Conservation (phyloP, 352 stramenopile genomes). For the Phytophthora idaei region DNA sequence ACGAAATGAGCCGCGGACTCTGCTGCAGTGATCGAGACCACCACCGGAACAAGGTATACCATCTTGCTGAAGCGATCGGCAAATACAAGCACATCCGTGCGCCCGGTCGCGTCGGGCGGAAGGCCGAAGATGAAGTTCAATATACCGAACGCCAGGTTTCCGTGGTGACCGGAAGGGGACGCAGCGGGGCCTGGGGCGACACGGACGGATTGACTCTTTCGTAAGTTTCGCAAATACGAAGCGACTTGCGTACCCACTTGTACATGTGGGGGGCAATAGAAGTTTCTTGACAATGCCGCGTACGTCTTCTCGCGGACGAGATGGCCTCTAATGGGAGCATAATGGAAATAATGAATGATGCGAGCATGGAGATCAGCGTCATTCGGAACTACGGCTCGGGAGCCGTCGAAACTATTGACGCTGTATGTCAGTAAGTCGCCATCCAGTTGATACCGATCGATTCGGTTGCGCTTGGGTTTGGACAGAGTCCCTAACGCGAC, state of each 20-base stretch:
- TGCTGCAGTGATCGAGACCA: background rate
- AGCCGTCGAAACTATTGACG: background rate
- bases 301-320: background rate
- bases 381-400: background rate
- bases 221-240: background rate
- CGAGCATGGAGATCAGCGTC: background rate
- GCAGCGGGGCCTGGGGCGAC: background rate
- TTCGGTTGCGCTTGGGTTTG: background rate
- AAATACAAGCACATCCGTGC: background rate
- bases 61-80: background rate
- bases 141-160: background rate
- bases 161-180: background rate
- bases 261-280: conserved; percentile 9
- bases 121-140: background rate
- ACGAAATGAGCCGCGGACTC: background rate
- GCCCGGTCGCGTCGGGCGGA: too few species aligned
- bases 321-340: background rate
- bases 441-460: background rate
- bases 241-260: background rate
- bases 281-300: background rate
- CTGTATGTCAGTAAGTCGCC: background rate
- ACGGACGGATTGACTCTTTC: background rate
- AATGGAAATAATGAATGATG: background rate
- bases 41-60: background rate
- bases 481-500: background rate